Evolutionary conservation across 139 green algal species (phyloP).

Genomic region (Volvox reticuliferus): DNA sequence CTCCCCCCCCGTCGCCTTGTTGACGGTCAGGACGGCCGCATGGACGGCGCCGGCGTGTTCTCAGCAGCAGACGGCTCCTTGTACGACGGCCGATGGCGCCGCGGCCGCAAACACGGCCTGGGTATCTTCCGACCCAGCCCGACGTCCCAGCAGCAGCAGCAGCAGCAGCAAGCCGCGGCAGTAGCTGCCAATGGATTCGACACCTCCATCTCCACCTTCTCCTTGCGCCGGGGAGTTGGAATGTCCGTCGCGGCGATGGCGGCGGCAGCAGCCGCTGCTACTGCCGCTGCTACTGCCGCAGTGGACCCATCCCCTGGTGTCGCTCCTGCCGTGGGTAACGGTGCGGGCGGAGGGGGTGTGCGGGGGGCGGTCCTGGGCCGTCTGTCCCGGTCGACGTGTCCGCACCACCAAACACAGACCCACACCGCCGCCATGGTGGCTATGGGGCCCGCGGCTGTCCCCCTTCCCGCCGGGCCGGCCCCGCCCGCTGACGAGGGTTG

Average conservation of each 20-base stretch:
- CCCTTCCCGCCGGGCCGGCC: too few species aligned
- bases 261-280: neutral
- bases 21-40: slow-evolving; percentile 61
- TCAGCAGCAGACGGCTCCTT: slow-evolving; percentile 78
- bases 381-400: too few species aligned
- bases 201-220: too few species aligned
- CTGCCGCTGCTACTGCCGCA: neutral
- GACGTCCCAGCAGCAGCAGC: neutral
- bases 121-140: slow-evolving; percentile 60
- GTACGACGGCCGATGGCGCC: slow-evolving; percentile 82
- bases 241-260: too few species aligned
- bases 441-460: too few species aligned
- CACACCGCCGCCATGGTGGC: too few species aligned
- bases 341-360: neutral
- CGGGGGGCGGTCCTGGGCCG: too few species aligned
- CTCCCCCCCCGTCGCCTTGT: neutral
- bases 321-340: neutral
- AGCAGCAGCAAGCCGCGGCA: neutral
- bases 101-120: slow-evolving; percentile 82
- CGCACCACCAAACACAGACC: too few species aligned
- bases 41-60: slow-evolving; percentile 84
- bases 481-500: too few species aligned
- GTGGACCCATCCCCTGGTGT: neutral
- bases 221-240: too few species aligned
- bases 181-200: neutral